Evolutionary conservation across 441 rosid genomes (phyloP).

Genomic region (Brassica balearica): DNA sequence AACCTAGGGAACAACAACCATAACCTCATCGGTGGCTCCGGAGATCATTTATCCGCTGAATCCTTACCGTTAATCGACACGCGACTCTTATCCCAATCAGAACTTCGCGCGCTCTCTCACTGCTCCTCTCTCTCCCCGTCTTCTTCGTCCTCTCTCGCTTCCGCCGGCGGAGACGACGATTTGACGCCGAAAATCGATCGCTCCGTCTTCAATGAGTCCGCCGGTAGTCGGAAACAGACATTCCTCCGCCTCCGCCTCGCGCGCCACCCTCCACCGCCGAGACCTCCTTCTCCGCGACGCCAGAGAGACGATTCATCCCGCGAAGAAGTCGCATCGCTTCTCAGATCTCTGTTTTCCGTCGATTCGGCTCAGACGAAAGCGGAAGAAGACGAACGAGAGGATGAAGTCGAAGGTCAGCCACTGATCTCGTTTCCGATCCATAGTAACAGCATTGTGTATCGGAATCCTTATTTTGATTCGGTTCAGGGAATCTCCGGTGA

Average conservation of each 20-base stretch:
- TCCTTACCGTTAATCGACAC: constrained; percentile 74
- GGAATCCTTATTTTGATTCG: constrained; percentile 27
- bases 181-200: constrained; percentile 83
- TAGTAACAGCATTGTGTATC: constrained; percentile 34
- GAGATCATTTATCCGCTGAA: constrained; percentile 50
- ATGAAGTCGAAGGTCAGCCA: constrained; percentile 41
- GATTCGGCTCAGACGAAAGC: constrained; percentile 41
- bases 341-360: constrained; percentile 67
- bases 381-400: constrained; percentile 33
- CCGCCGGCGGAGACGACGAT: constrained; percentile 50
- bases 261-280: constrained; percentile 49
- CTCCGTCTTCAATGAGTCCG: constrained; percentile 92
- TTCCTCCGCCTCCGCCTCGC: constrained; percentile 85
- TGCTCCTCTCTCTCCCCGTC: constrained; percentile 67
- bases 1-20: neutral
- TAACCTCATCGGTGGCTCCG: constrained; percentile 7
- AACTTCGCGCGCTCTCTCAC: constrained; percentile 52
- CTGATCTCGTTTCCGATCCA: constrained; percentile 54
- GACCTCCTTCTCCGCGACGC: constrained; percentile 36
- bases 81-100: constrained; percentile 53
- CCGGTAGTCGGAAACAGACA: constrained; percentile 93
- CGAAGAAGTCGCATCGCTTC: constrained; percentile 58
- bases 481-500: constrained; percentile 39
- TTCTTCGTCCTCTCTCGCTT: constrained; percentile 53
- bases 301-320: constrained; percentile 40